Evolutionary conservation across 2,329 filamentous ascomycete genomes (phyloP), one percentile per base, ranked within the genome.

Genomic region (Cytospora schulzeri): DNA sequence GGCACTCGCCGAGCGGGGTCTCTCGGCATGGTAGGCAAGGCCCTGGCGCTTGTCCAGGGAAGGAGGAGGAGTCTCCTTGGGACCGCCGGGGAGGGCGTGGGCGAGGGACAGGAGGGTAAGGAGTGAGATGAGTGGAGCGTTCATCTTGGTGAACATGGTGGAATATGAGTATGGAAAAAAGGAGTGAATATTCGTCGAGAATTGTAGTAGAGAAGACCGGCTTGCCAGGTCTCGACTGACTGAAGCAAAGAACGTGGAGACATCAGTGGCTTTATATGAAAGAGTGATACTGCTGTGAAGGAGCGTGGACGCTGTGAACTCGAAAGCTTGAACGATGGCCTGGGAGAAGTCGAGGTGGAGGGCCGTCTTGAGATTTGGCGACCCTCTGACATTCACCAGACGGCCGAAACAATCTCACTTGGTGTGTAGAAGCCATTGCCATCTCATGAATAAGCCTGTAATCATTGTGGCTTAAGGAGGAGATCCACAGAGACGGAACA

Each of bases 61-160:
- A 2, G 65, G 62, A 3, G 28, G 35, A 9, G 65, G 65, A 1
- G 65, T 66, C 22, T 58, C 50, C n/a, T 22, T 33, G 19, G 65
- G 57, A 6, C 31, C 48, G n/a, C 54, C 41, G 19, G 65, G 65
- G 17, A 67, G 51, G 14, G 65, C 65, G 17, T 28, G 19, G n/a
- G 55, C 17, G 11, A 67, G 58, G 55, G 62, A 31, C 7, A 60
- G 57, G 22, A 67, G 22, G 54, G 58, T 51, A 19, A 64, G 26
- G 31, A 67, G 35, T 26, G 24, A 26, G 45, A 65, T 29, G 50
- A 67, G 54, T 26, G 58, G 22, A n/a, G 15, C 38, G 3, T 48
- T 38, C 58, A 57, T 62, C 15, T 52, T 66, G 2, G 50, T 2
- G 17, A 52, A n/a, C n/a, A 55, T 50, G 8, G n/a, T 50, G 22